A percentile compares a stretch with the other conserved stretches of the same genome.
phyloP scores from a whole-genome alignment of 148 eudicot species.

The Silene latifolia region DNA sequence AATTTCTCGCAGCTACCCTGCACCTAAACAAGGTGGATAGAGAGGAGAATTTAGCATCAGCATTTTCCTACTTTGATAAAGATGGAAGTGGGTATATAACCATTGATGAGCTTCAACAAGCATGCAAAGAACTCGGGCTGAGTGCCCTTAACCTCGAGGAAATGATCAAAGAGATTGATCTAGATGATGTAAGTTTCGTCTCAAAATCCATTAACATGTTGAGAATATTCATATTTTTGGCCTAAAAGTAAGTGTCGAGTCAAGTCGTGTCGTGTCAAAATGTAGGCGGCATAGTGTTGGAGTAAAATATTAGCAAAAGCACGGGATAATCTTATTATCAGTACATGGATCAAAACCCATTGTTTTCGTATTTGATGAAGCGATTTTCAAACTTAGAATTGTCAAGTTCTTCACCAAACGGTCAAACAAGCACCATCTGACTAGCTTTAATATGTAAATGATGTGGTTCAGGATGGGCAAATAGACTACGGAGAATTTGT shows the following conservation, averaged over 20 bases:
- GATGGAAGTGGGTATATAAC: constrained; percentile 88
- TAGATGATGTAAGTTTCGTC: constrained; percentile 60
- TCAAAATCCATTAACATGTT: constrained; percentile 5
- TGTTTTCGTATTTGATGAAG: not conserved
- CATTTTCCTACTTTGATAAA: constrained; percentile 86
- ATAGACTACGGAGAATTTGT: constrained; percentile 76
- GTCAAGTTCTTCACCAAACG: not conserved
- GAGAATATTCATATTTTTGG: no score
- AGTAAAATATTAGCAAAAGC: no score
- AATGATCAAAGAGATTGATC: constrained; percentile 73
- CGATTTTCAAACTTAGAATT: not conserved
- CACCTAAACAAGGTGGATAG: constrained; percentile 82
- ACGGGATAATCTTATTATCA: not conserved
- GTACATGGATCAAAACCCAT: not conserved
- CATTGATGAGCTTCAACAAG: constrained; percentile 81
- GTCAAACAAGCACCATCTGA: not conserved
- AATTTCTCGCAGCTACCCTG: constrained; percentile 84
- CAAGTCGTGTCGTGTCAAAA: no score
- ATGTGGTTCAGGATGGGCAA: constrained; percentile 57
- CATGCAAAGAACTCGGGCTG: constrained; percentile 70
- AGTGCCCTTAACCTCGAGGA: constrained; percentile 62
- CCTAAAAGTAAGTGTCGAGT: no score
- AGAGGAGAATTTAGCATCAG: constrained; percentile 73
- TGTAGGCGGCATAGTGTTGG: no score
- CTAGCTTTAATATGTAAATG: constrained; percentile 11